phyloP scores from a whole-genome alignment of 2,329 filamentous ascomycete genomes.

The Samsoniella hepiali region DNA sequence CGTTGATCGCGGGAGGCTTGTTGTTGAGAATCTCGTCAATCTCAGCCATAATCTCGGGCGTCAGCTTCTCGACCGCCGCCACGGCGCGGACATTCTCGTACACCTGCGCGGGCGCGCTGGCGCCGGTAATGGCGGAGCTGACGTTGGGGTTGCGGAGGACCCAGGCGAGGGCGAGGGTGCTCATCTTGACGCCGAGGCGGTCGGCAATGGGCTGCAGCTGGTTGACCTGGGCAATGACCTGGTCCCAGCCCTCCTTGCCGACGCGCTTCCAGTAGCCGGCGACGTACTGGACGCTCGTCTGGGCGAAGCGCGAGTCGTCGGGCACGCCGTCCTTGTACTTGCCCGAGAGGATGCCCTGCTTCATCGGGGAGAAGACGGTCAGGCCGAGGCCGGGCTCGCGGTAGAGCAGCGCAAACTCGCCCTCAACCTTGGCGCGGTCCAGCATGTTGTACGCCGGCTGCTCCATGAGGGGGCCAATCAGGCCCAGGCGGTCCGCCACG shows the following conservation, averaged over 20 bases:
- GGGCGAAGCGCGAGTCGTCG: slow-evolving; percentile 54
- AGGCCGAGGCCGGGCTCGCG: slow-evolving; percentile 57
- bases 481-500: slow-evolving; percentile 55
- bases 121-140: slow-evolving; percentile 59
- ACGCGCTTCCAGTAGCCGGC: slow-evolving; percentile 50
- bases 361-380: slow-evolving; percentile 61
- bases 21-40: slow-evolving; percentile 59
- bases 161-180: slow-evolving; percentile 59
- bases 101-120: slow-evolving; percentile 56
- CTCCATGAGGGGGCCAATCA: slow-evolving; percentile 64
- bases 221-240: slow-evolving; percentile 57
- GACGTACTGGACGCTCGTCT: slow-evolving; percentile 55
- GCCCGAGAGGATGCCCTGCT: slow-evolving; percentile 57
- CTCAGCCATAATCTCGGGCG: slow-evolving; percentile 55
- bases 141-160: slow-evolving; percentile 60
- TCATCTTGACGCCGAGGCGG: slow-evolving; percentile 56
- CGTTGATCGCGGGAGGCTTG: slow-evolving; percentile 47
- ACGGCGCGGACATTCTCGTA: slow-evolving; percentile 58
- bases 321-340: slow-evolving; percentile 66
- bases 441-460: slow-evolving; percentile 67
- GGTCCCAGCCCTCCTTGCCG: slow-evolving; percentile 51
- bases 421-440: slow-evolving; percentile 59
- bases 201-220: slow-evolving; percentile 62
- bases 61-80: slow-evolving; percentile 52
- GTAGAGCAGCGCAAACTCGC: slow-evolving; percentile 59